Percentiles rank a stretch among this genome's conserved stretches.
phyloP scores from a whole-genome alignment of 176 grass and related monocot genomes.

The Raddia guianensis region DNA sequence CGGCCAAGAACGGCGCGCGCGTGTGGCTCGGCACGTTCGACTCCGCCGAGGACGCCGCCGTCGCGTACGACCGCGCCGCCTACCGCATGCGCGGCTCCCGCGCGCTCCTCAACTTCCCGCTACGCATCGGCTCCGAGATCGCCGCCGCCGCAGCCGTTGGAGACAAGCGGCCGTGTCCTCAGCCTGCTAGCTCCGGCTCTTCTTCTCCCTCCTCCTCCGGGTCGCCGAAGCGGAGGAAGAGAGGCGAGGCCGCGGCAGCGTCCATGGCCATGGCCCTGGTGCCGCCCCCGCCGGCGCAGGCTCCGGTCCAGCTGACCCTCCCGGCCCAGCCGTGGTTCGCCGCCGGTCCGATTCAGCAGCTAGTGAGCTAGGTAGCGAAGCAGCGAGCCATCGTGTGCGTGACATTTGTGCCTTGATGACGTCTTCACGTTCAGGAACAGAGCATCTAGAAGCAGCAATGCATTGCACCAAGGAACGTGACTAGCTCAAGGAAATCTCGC shows the following conservation, averaged over 20 bases:
- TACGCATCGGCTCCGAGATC: slow-evolving; percentile 63
- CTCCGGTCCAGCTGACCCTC: slow-evolving; percentile 44
- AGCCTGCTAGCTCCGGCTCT: slow-evolving; percentile 37
- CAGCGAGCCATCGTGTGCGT: not conserved
- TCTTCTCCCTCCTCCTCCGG: slow-evolving; percentile 46
- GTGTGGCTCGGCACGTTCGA: slow-evolving; percentile 87
- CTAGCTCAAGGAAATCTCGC: not conserved
- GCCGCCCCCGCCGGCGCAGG: slow-evolving; percentile 15
- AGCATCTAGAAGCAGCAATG: not conserved
- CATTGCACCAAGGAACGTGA: not conserved
- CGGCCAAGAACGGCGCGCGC: slow-evolving; percentile 81
- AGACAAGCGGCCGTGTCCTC: slow-evolving; percentile 32
- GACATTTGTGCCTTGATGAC: not conserved
- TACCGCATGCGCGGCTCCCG: slow-evolving; percentile 90
- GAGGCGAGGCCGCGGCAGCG: slow-evolving; percentile 52
- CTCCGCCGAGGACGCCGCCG: slow-evolving; percentile 73
- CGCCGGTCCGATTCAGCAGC: slow-evolving; percentile 47
- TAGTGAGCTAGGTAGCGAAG: slow-evolving; percentile 46
- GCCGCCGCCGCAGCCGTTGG: slow-evolving; percentile 22
- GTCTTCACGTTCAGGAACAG: slow-evolving; percentile 15
- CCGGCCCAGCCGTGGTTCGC: slow-evolving; percentile 46
- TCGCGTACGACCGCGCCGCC: slow-evolving; percentile 82
- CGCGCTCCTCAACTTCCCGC: slow-evolving; percentile 90
- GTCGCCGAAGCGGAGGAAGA: slow-evolving; percentile 68
- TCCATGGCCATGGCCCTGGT: slow-evolving; percentile 48